Conservation (phyloP, 805 yeast genomes). For the Pichia pseudocactophila region DNA sequence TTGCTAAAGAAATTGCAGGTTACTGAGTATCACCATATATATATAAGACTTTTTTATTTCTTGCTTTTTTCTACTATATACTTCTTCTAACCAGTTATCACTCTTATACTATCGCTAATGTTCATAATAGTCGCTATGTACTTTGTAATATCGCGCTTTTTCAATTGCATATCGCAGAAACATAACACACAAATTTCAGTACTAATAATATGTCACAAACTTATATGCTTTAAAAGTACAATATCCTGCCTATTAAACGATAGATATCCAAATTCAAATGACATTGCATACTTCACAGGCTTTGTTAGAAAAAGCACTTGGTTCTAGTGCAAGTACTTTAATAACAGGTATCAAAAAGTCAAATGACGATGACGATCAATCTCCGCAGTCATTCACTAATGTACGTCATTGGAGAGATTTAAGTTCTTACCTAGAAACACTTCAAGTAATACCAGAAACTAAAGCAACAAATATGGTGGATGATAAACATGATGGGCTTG, state of each 20-base stretch:
- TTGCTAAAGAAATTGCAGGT: conserved; percentile 25
- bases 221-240: too few relatives aligned
- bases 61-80: background rate
- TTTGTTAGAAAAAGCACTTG: conserved; percentile 3
- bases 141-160: too few relatives aligned
- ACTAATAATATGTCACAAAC: too few relatives aligned
- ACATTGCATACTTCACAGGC: conserved; percentile 1
- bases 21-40: conserved; percentile 11
- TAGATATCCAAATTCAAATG: too few relatives aligned
- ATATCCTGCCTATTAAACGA: too few relatives aligned
- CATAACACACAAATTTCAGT: too few relatives aligned
- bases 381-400: too few relatives aligned
- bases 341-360: background rate
- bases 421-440: conserved; percentile 26
- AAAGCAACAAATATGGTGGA: conserved; percentile 4
- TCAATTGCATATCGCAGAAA: too few relatives aligned
- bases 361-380: background rate
- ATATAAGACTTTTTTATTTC: background rate
- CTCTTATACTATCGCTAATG: too few relatives aligned
- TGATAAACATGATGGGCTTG: too few relatives aligned
- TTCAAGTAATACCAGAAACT: conserved; percentile 16
- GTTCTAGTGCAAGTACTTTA: background rate
- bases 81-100: background rate
- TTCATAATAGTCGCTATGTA: too few relatives aligned
- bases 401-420: conserved; percentile 30